Percentiles rank a stretch among this genome's conserved stretches.
Evolutionary conservation across 768 basidiomycete genomes (phyloP).

Genomic region (Hygrophorus pudorinus): DNA sequence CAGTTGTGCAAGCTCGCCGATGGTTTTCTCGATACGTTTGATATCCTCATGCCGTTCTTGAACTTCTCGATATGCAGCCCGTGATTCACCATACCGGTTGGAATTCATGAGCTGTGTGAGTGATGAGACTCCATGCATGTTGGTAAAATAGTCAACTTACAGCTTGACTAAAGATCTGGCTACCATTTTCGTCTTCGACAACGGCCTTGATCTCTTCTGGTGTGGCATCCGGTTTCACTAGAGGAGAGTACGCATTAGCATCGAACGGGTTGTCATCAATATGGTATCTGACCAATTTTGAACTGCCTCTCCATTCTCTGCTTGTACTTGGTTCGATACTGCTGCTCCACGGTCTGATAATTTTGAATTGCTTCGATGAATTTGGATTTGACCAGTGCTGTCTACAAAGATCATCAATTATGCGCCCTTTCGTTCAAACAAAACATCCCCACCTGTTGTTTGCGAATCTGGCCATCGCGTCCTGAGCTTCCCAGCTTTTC

Average conservation of each 20-base stretch:
- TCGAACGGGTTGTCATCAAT: not conserved
- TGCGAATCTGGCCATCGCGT: conserved; percentile 65
- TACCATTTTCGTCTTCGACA: conserved; percentile 73
- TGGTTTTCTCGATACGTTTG: conserved; percentile 87
- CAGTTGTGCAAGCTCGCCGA: conserved; percentile 87
- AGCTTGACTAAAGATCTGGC: conserved; percentile 87
- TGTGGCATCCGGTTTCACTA: conserved; percentile 89
- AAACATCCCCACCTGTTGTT: conserved; percentile 52
- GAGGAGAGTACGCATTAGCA: not conserved
- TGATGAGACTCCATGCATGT: conserved; percentile 6
- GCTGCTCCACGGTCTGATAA: conserved; percentile 76
- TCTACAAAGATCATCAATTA: conserved; percentile 23
- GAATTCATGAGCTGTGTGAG: conserved; percentile 67
- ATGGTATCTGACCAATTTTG: conserved; percentile 55
- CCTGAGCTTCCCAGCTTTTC: conserved; percentile 57
- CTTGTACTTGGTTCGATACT: conserved; percentile 69
- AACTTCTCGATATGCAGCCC: conserved; percentile 91
- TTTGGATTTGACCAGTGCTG: conserved; percentile 56
- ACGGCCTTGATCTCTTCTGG: conserved; percentile 81
- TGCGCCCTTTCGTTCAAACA: not conserved
- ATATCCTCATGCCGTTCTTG: conserved; percentile 96
- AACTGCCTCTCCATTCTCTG: conserved; percentile 80
- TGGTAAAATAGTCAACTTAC: conserved; percentile 27
- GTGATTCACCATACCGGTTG: conserved; percentile 82
- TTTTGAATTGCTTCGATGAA: conserved; percentile 82